A percentile compares a stretch with the other conserved stretches of the same genome.
These are phyloP conservation scores for Phytophthora rubi DNA, from an alignment of 352 stramenopile genomes.

Conservation along the genomic window DNA sequence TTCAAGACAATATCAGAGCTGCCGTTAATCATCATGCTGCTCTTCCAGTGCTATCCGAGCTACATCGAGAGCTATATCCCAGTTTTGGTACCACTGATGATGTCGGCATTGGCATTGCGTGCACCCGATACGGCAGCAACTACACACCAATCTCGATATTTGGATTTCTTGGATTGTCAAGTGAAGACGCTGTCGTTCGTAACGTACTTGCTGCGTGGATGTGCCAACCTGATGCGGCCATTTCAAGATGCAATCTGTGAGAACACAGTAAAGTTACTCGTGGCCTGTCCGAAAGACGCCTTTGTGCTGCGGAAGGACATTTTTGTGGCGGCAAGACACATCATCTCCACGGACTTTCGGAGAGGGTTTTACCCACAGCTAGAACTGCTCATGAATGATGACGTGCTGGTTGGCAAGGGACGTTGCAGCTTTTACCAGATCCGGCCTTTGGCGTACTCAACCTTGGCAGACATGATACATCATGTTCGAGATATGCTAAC, in stretches of 20 bases:
- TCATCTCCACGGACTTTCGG: slow-evolving; percentile 98
- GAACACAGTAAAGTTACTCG: slow-evolving; percentile 95
- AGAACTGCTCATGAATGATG: slow-evolving; percentile 96
- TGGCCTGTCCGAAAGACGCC: slow-evolving; percentile 94
- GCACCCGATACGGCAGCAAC: slow-evolving; percentile 67
- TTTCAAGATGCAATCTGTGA: slow-evolving; percentile 95
- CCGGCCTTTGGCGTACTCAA: slow-evolving; percentile 96
- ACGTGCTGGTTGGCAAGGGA: slow-evolving; percentile 92
- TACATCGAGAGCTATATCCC: slow-evolving; percentile 96
- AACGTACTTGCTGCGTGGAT: slow-evolving; percentile 95
- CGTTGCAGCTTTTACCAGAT: slow-evolving; percentile 90
- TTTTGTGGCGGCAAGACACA: slow-evolving; percentile 95
- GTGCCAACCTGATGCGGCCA: slow-evolving; percentile 92
- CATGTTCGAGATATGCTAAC: slow-evolving; percentile 95
- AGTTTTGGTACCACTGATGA: slow-evolving; percentile 97
- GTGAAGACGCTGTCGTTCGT: slow-evolving; percentile 99
- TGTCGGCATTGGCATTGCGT: slow-evolving; percentile 91
- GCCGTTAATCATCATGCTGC: slow-evolving; percentile 98
- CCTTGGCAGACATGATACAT: slow-evolving; percentile 98
- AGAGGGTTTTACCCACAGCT: slow-evolving; percentile 95
- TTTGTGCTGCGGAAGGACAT: slow-evolving; percentile 96
- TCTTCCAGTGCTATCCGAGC: slow-evolving; percentile 98
- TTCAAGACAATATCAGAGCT: slow-evolving; percentile 97
- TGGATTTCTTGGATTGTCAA: slow-evolving; percentile 95
- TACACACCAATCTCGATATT: slow-evolving; percentile 73